Conservation (phyloP, 768 basidiomycete genomes). For the Mycena polygramma region DNA sequence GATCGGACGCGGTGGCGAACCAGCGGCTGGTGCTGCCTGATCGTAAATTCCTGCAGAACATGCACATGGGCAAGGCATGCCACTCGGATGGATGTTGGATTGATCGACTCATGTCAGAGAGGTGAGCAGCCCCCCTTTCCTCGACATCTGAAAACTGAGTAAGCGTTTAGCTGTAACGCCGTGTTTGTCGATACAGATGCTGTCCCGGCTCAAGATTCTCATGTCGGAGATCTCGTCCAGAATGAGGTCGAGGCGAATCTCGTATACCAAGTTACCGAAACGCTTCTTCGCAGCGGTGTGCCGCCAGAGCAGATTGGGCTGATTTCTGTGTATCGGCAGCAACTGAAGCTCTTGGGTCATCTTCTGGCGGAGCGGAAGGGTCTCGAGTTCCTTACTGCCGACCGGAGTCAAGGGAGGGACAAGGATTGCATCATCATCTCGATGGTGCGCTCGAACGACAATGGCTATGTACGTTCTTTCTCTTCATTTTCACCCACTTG, state of each 20-base stretch:
- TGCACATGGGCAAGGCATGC: slow-evolving; percentile 57
- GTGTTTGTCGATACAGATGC: slow-evolving; percentile 95
- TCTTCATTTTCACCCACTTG: background rate
- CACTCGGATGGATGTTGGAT: slow-evolving; percentile 75
- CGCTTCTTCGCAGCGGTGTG: slow-evolving; percentile 76
- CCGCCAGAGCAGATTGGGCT: slow-evolving; percentile 81
- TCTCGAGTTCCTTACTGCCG: slow-evolving; percentile 91
- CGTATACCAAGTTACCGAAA: slow-evolving; percentile 75
- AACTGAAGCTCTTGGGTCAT: slow-evolving; percentile 88
- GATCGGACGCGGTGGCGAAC: slow-evolving; percentile 77
- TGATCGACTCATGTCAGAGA: slow-evolving; percentile 69
- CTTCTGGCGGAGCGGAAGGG: slow-evolving; percentile 66
- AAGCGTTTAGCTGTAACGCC: slow-evolving; percentile 77
- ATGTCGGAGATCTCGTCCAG: slow-evolving; percentile 90
- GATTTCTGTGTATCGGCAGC: slow-evolving; percentile 94
- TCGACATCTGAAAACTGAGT: background rate
- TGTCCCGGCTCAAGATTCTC: slow-evolving; percentile 83
- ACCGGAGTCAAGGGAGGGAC: slow-evolving; percentile 94
- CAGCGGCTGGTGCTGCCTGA: slow-evolving; percentile 69
- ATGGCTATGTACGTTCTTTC: slow-evolving; percentile 70
- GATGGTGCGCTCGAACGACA: slow-evolving; percentile 90
- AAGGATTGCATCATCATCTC: slow-evolving; percentile 96
- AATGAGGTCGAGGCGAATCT: slow-evolving; percentile 85
- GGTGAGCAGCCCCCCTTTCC: slow-evolving; percentile 54
- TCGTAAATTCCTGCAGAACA: slow-evolving; percentile 52